Base-by-base conservation (phyloP, 2,329 filamentous ascomycete species). In the Trichoderma sp. region DNA sequence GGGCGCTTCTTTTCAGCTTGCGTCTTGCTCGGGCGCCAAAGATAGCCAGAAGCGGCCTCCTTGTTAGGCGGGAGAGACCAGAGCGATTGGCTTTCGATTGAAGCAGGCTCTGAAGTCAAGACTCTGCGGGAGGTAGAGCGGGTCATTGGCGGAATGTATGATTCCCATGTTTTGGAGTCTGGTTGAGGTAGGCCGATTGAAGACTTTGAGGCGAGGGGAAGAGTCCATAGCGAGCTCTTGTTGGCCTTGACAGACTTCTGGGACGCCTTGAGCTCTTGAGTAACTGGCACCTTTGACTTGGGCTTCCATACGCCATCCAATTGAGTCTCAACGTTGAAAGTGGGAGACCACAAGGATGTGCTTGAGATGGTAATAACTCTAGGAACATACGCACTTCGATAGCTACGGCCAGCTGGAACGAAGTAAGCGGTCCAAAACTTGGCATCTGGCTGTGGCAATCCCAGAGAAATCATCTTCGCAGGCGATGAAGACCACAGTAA, bases 141-240 rank as follows among this genome's bases (percentile, higher is more conserved):
- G 5, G 41, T 29, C 31, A 41, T 33, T 3, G 67, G 29, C 16
- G 67, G 45, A 35, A 65, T n/a, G 41, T 63, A 72, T 14, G 66
- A 56, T 29, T 60, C 59, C 74, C 74, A 75, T 7, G 24, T 7
- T 7, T 62, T 27, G 16, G 27, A 60, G 11, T 38, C n/a, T 35
- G 73, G 73, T 6, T 75, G 73, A n/a, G 33, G 50, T n/a, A 75
- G 31, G n/a, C 73, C 53, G 6, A 53, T 3, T 50, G 65, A 63
- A 14, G 66, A 4, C 56, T 53, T 75, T 53, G 9, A 8, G 14
- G 56, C 16, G 45, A 62, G 5, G 12, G 45, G 14, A 3, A 27
- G 41, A 65, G 71, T 27, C 74, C 74, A 75, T 9, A 75, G 41
- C 16, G 56, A 41, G 18, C 59, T 3, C 5, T 16, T 64, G 12